These are phyloP conservation scores for Crucihimalaya himalaica DNA, from an alignment of 345 rosid species.

Conservation along the genomic window DNA sequence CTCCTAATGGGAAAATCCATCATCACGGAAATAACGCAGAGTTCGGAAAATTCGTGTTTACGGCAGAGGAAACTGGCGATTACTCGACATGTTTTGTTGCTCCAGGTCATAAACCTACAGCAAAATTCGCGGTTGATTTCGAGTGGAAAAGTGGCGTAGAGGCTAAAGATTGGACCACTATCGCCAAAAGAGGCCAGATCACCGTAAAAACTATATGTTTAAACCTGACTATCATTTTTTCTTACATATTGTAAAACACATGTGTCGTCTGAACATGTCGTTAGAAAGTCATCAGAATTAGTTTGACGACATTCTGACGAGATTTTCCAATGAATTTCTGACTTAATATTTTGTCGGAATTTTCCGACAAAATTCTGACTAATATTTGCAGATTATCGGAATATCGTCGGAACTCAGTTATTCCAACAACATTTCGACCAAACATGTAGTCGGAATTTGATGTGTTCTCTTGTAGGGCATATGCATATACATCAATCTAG, in stretches of 20 bases:
- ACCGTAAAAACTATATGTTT: constrained; percentile 44
- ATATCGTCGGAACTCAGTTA: too few relatives aligned
- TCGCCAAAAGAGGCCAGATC: constrained; percentile 74
- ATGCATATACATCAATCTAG: not conserved
- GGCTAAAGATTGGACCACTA: constrained; percentile 74
- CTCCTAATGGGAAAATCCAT: constrained; percentile 56
- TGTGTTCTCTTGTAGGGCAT: too few relatives aligned
- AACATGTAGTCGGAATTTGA: too few relatives aligned
- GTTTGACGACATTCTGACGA: too few relatives aligned
- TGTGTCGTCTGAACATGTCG: too few relatives aligned
- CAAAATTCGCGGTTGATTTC: constrained; percentile 54
- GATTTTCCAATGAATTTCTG: too few relatives aligned
- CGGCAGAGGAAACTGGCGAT: constrained; percentile 65
- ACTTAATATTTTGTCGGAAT: too few relatives aligned
- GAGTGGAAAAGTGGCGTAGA: constrained; percentile 81
- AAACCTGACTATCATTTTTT: not conserved
- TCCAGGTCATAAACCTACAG: constrained; percentile 41
- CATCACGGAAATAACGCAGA: constrained; percentile 60
- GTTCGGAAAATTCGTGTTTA: constrained; percentile 74
- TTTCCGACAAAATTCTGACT: too few relatives aligned
- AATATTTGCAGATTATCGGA: too few relatives aligned
- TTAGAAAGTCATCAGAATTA: too few relatives aligned
- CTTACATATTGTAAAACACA: not conserved
- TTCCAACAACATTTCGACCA: too few relatives aligned
- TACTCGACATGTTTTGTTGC: constrained; percentile 67